A percentile compares a stretch with the other conserved stretches of the same genome.
Conservation (phyloP, 164 flowering plant genomes). For the Euptelea pleiosperma region DNA sequence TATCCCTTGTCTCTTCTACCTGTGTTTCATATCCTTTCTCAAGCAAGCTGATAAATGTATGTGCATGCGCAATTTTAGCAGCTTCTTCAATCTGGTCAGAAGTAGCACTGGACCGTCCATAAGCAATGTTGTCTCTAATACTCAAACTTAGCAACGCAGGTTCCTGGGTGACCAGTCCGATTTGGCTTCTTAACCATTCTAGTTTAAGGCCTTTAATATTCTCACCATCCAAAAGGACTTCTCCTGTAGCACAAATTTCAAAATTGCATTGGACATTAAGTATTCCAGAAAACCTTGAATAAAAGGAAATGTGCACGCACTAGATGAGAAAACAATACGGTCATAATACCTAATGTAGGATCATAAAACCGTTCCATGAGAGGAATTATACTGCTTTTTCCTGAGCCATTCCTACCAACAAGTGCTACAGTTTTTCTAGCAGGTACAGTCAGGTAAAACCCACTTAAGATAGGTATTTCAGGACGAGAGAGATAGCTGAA, state of each 20-base stretch:
- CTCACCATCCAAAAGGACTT: conserved; percentile 95
- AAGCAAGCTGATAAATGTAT: conserved; percentile 92
- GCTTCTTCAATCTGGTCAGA: conserved; percentile 93
- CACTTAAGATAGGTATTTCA: conserved; percentile 96
- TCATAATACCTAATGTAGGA: conserved; percentile 79
- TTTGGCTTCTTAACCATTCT: conserved; percentile 94
- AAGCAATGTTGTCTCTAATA: conserved; percentile 91
- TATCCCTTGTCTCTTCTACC: too few relatives aligned
- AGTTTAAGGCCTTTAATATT: conserved; percentile 82
- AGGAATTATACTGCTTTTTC: conserved; percentile 97
- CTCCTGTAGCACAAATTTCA: conserved; percentile 58
- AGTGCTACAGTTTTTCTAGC: conserved; percentile 95
- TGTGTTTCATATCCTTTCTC: conserved; percentile 88
- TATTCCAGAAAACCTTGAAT: not conserved
- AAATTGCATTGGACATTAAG: conserved; percentile 8
- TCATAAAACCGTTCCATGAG: conserved; percentile 99
- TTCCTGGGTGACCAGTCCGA: conserved; percentile 95
- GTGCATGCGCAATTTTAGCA: conserved; percentile 96
- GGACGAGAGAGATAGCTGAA: conserved; percentile 96
- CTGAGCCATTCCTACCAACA: conserved; percentile 97
- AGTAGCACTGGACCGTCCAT: conserved; percentile 72
- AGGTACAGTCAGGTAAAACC: conserved; percentile 88
- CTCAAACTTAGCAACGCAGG: conserved; percentile 98
- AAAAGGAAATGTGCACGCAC: not conserved
- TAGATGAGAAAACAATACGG: not conserved